Evolutionary conservation across 169 alveolate species (phyloP).

Genomic region (Plasmodium knowlesi): DNA sequence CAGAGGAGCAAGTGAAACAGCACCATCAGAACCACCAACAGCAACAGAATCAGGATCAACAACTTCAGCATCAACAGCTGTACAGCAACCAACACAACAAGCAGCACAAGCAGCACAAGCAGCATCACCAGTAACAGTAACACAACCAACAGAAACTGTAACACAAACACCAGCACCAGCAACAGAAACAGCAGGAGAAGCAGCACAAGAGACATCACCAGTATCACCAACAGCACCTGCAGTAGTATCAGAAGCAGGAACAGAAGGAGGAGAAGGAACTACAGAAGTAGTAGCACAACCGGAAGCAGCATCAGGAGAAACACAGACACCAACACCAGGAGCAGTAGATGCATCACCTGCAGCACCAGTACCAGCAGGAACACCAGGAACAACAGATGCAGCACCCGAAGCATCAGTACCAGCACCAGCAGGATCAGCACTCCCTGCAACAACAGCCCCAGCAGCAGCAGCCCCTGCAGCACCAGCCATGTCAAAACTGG

Average conservation of each 20-base stretch:
- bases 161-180: neutral
- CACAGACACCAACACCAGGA: neutral
- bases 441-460: neutral
- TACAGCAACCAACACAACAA: too few relatives aligned
- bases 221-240: too few relatives aligned
- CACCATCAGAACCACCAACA: too few relatives aligned
- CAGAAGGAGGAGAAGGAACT: neutral
- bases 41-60: too few relatives aligned
- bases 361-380: neutral
- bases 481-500: conserved; percentile 23
- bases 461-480: neutral
- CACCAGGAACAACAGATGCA: neutral
- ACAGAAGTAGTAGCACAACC: neutral
- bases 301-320: neutral
- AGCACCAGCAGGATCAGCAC: neutral
- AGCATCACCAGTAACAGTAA: too few relatives aligned
- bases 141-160: neutral
- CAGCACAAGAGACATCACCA: neutral
- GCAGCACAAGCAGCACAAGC: neutral
- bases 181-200: neutral
- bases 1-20: neutral
- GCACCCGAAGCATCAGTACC: neutral
- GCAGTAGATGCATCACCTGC: neutral
- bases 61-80: too few relatives aligned
- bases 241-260: neutral